phyloP scores from a whole-genome alignment of 495 filamentous ascomycete genomes.

The Hypoxylon fragiforme region DNA sequence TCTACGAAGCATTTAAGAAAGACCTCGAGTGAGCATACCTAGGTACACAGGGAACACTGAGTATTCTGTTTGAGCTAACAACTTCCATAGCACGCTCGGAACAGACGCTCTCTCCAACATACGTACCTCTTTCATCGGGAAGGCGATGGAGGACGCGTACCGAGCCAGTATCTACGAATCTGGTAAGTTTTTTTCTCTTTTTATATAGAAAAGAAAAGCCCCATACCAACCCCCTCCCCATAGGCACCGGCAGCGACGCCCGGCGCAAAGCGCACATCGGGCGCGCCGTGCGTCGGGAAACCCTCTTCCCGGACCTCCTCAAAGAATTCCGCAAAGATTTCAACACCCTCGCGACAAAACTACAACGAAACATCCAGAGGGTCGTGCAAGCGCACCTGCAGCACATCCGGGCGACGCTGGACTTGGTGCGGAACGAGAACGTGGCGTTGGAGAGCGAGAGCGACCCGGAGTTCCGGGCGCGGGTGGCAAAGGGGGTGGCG shows the following conservation, averaged over 20 bases:
- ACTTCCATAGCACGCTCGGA: background rate
- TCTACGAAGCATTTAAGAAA: background rate
- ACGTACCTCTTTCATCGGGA: background rate
- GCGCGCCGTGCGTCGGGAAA: background rate
- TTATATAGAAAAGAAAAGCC: too few species aligned
- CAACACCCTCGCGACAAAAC: background rate
- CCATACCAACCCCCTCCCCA: too few species aligned
- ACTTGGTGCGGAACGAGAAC: background rate
- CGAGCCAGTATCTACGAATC: background rate
- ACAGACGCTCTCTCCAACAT: background rate
- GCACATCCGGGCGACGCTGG: background rate
- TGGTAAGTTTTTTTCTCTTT: too few species aligned
- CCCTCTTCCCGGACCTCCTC: background rate
- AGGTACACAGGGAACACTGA: background rate
- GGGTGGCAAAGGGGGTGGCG: background rate
- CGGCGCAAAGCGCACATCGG: background rate
- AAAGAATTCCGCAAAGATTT: background rate
- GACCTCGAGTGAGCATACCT: background rate
- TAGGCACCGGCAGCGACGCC: background rate
- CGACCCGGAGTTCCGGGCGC: background rate
- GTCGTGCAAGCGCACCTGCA: background rate
- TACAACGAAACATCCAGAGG: background rate
- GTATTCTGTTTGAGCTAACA: background rate
- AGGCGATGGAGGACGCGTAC: background rate
- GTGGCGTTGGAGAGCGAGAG: background rate